phyloP scores from a whole-genome alignment of 2,329 filamentous ascomycete genomes.

The Hypoxylon sp. region DNA sequence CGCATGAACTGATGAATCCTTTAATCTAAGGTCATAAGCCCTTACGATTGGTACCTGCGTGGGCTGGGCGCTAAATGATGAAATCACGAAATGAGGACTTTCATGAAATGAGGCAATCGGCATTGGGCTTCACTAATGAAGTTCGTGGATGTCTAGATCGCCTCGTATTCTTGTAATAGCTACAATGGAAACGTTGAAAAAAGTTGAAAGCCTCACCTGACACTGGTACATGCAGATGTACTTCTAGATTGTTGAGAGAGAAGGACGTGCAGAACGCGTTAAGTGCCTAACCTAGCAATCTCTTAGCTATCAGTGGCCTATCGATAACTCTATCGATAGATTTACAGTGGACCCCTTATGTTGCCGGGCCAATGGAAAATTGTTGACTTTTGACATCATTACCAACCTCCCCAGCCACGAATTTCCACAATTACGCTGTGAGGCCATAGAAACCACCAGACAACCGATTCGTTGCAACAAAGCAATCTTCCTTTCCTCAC shows the following conservation, averaged over 20 bases:
- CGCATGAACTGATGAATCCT: constrained; percentile 38
- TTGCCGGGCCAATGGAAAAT: constrained; percentile 49
- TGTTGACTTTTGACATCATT: constrained; percentile 54
- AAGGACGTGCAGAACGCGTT: constrained; percentile 17
- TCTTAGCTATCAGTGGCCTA: constrained; percentile 3
- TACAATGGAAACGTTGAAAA: not conserved
- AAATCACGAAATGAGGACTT: not conserved
- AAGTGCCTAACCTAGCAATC: not conserved
- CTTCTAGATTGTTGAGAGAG: not conserved
- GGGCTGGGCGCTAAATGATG: constrained; percentile 16
- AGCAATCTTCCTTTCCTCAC: constrained; percentile 22
- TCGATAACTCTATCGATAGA: constrained; percentile 13
- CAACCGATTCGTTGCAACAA: constrained; percentile 34
- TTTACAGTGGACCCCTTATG: constrained; percentile 19
- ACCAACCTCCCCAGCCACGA: constrained; percentile 49
- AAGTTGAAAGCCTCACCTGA: constrained; percentile 14
- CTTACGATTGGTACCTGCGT: constrained; percentile 22
- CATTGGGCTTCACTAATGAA: constrained; percentile 25
- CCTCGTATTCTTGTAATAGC: constrained; percentile 5
- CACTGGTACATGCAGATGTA: not conserved
- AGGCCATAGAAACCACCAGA: constrained; percentile 50
- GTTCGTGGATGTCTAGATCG: constrained; percentile 1
- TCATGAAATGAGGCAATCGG: constrained; percentile 15
- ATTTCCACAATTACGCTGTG: constrained; percentile 33
- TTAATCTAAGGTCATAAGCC: constrained; percentile 26